Conservation (phyloP, 2,329 filamentous ascomycete species). For the Coleophoma eucalyptorum region DNA sequence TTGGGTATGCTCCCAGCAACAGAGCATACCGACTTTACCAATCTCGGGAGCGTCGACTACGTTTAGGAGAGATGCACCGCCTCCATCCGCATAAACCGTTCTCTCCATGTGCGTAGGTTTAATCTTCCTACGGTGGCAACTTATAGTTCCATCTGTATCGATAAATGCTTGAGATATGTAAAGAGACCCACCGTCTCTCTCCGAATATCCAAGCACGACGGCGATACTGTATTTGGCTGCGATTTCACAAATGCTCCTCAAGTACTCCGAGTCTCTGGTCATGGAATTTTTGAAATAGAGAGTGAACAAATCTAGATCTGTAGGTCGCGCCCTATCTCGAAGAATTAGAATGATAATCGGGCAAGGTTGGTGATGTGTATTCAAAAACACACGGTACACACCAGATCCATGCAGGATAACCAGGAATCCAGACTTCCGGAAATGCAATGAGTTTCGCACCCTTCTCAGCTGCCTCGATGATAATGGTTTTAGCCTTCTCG, state of each 20-base stretch:
- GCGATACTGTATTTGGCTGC: constrained; percentile 36
- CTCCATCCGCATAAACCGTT: constrained; percentile 51
- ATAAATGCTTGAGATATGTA: constrained; percentile 49
- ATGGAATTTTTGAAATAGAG: constrained; percentile 38
- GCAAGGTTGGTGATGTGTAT: background rate
- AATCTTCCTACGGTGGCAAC: constrained; percentile 53
- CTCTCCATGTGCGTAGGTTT: constrained; percentile 53
- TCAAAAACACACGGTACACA: background rate
- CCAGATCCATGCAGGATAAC: background rate
- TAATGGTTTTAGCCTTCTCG: constrained; percentile 52
- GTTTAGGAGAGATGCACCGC: constrained; percentile 41
- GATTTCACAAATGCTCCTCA: constrained; percentile 37
- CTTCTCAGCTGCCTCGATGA: constrained; percentile 48
- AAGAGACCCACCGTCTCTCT: constrained; percentile 39
- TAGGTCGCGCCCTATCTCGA: background rate
- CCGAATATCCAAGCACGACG: constrained; percentile 46
- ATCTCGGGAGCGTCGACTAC: constrained; percentile 18
- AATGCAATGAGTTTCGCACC: constrained; percentile 52
- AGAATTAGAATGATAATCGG: no score
- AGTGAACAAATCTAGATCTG: constrained; percentile 6
- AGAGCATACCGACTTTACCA: constrained; percentile 17
- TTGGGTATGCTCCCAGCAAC: constrained; percentile 38
- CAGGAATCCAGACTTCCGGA: constrained; percentile 48
- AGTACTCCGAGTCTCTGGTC: constrained; percentile 36
- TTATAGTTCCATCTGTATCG: constrained; percentile 40